Conservation (phyloP, 768 basidiomycete genomes). For the Termitomyces bulborhizus region DNA sequence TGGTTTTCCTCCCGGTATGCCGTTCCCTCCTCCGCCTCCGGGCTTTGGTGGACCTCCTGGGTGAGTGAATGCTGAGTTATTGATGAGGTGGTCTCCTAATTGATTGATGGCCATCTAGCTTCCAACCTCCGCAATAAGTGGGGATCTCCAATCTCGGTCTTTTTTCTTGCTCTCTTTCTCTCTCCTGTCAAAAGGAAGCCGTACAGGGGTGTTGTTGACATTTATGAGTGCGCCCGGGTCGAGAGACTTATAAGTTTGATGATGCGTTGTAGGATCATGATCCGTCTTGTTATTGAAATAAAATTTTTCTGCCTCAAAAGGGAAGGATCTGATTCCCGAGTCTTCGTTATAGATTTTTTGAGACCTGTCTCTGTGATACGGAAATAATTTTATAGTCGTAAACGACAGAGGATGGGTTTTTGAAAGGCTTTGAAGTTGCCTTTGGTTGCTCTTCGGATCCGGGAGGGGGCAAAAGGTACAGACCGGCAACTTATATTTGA, state of each 20-base stretch:
- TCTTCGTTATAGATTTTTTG: neutral
- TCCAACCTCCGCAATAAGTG: conserved; percentile 44
- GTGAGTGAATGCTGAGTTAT: conserved; percentile 33
- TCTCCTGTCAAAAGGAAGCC: conserved; percentile 9
- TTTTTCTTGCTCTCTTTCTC: neutral
- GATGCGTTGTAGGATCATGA: conserved; percentile 5
- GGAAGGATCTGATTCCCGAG: neutral
- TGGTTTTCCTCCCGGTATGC: conserved; percentile 77
- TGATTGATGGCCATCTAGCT: conserved; percentile 22
- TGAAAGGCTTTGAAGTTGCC: neutral
- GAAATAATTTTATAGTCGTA: no score
- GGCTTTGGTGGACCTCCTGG: conserved; percentile 80
- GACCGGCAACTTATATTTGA: conserved; percentile 6
- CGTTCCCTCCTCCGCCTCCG: conserved; percentile 67
- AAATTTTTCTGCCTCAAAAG: neutral
- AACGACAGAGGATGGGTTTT: neutral
- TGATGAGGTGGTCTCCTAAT: neutral
- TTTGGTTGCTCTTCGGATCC: neutral
- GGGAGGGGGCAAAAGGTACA: conserved; percentile 1
- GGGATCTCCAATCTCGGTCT: neutral
- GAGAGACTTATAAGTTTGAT: conserved; percentile 12
- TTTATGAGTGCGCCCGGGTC: conserved; percentile 7
- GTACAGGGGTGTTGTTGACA: conserved; percentile 6
- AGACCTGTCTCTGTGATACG: neutral
- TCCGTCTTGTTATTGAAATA: conserved; percentile 5